These are phyloP conservation scores for Aristolochia contorta DNA, from an alignment of 164 flowering plant species.

Conservation along the genomic window DNA sequence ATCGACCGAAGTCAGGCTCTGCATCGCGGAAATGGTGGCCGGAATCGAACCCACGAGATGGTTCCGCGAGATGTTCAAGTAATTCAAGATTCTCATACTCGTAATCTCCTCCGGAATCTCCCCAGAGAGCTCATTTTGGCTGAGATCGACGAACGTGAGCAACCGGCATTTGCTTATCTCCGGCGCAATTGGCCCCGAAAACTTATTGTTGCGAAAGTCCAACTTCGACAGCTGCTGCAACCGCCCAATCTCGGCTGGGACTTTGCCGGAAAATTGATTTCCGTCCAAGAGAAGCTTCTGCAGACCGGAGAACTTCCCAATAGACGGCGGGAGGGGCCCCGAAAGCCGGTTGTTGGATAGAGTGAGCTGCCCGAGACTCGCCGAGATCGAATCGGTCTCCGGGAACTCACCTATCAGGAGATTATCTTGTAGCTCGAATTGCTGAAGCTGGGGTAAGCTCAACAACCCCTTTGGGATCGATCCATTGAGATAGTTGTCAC, in stretches of 20 bases:
- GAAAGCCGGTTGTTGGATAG: conserved; percentile 74
- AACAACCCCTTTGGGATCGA: conserved; percentile 77
- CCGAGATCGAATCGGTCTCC: conserved; percentile 25
- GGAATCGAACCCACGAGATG: conserved; percentile 78
- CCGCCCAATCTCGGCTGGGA: conserved; percentile 71
- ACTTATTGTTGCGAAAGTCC: conserved; percentile 69
- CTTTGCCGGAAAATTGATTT: conserved; percentile 60
- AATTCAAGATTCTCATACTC: conserved; percentile 70
- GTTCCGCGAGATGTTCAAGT: conserved; percentile 77
- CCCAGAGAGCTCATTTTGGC: conserved; percentile 70
- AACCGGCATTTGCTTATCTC: conserved; percentile 77
- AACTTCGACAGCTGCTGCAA: conserved; percentile 87
- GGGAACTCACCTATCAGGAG: conserved; percentile 64
- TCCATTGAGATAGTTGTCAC: conserved; percentile 77
- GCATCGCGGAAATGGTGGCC: conserved; percentile 61
- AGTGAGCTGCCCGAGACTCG: conserved; percentile 65
- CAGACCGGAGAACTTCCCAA: conserved; percentile 76
- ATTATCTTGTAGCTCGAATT: conserved; percentile 87
- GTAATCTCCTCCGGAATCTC: conserved; percentile 72
- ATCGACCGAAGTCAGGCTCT: conserved; percentile 88
- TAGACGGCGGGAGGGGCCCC: conserved; percentile 59
- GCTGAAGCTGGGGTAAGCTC: conserved; percentile 51
- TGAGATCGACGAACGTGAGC: conserved; percentile 77
- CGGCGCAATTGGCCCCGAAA: conserved; percentile 59
- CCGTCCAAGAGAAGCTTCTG: conserved; percentile 92